Base-by-base conservation (phyloP, 2,329 filamentous ascomycete species). In the Colletotrichum phormii region DNA sequence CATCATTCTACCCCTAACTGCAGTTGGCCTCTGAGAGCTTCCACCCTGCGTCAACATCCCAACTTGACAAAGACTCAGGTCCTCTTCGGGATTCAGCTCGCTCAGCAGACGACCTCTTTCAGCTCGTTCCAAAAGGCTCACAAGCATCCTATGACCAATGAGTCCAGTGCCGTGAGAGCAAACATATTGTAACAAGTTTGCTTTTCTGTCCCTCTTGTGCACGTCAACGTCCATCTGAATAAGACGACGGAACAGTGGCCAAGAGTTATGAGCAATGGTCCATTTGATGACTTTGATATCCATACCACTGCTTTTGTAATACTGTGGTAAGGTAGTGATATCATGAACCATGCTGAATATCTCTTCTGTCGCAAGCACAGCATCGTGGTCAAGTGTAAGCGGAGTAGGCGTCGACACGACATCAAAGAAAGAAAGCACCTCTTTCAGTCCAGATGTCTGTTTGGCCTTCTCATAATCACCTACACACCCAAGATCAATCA, bases 251-350 rank as follows among this genome's bases (percentile, higher is more conserved):
- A 69, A 62, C 3, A 69, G 33, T 12, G 49, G 64, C 8, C 63
- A 18, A 8, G 66, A 69, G n/a, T 69, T 60, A 49, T 42, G n/a
- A 22, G 7, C 31, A 8, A 64, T 22, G 9, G 66, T 60, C 66
- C 66, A 69, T 13, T 63, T 49, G 3, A 69, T 26, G 18, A 58
- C 51, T 11, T 13, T 15, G 5, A 57, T 13, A 6, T 58, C 66
- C 4, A 69, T 13, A 0, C 33, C 15, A 15, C 33, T 64, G 9
- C 5, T 26, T 22, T 31, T 26, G 3, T 64, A 37, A 26, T 57
- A 55, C 9, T 8, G 8, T 3, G 22, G 11, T 4, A 57, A 15
- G 0, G 13, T 33, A 13, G 66, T 64, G 1, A 26, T 22, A 6
- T 69, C 66, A 11, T 35, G 22, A 5, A 42, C 26, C 18, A 53